Conservation (phyloP, 768 basidiomycete genomes). For the Boletus edulis region DNA sequence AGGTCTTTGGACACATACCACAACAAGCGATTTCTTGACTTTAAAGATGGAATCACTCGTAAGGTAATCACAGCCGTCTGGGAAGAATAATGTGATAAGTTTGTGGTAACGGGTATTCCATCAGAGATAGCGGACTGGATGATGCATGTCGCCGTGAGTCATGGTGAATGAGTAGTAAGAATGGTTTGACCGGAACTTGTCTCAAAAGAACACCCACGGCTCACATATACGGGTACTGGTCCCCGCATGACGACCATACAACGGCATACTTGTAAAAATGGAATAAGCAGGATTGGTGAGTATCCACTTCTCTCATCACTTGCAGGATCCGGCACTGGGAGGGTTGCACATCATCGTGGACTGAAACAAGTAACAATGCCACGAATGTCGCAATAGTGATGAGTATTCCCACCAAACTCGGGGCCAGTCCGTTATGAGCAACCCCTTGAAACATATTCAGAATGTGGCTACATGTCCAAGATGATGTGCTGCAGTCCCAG, state of each 20-base stretch:
- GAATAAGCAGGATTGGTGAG: no score
- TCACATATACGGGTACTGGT: no score
- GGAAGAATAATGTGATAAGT: slow-evolving; percentile 72
- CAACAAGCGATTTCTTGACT: slow-evolving; percentile 73
- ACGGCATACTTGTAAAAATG: no score
- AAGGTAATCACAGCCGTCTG: slow-evolving; percentile 65
- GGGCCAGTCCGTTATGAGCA: background rate
- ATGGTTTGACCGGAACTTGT: background rate
- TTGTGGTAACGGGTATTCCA: slow-evolving; percentile 58
- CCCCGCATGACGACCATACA: no score
- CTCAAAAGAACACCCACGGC: background rate
- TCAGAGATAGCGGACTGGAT: slow-evolving; percentile 36
- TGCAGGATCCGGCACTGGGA: no score
- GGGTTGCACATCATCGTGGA: no score
- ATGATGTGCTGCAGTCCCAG: no score
- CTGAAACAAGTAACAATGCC: background rate
- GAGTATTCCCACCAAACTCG: slow-evolving; percentile 1
- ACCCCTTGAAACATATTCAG: background rate
- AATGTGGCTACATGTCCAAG: no score
- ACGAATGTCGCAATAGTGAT: background rate
- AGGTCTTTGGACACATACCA: slow-evolving; percentile 44
- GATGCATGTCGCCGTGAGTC: slow-evolving; percentile 3
- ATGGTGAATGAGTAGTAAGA: slow-evolving; percentile 1
- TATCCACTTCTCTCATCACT: no score
- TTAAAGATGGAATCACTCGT: slow-evolving; percentile 79